phyloP scores from a whole-genome alignment of 306 rosid species.

The Malus domestica region ASM211411v1 NC_041796.1:7450001-7450500 shows the following conservation, averaged over 20 bases:
- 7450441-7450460: constrained; percentile 42
- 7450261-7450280: constrained; percentile 26
- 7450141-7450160: constrained; percentile 11
- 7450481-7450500: constrained; percentile 13
- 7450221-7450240: constrained; percentile 27
- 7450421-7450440: constrained; percentile 29
- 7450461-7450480: constrained; percentile 10
- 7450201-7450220: constrained; percentile 30
- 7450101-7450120: constrained; percentile 1
- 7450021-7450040: constrained; percentile 20
- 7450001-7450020: background rate
- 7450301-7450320: constrained; percentile 37
- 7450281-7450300: constrained; percentile 22
- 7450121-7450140: constrained; percentile 3
- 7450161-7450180: constrained; percentile 27
- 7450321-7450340: constrained; percentile 38
- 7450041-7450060: constrained; percentile 27
- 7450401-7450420: constrained; percentile 3
- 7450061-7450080: constrained; percentile 36
- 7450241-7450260: constrained; percentile 25
- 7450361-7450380: constrained; percentile 24
- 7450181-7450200: constrained; percentile 20
- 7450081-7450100: constrained; percentile 33
- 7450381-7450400: constrained; percentile 13
- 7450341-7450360: constrained; percentile 24